Base-by-base conservation (phyloP, 2,329 filamentous ascomycete species). In the Knufia petricola region DNA sequence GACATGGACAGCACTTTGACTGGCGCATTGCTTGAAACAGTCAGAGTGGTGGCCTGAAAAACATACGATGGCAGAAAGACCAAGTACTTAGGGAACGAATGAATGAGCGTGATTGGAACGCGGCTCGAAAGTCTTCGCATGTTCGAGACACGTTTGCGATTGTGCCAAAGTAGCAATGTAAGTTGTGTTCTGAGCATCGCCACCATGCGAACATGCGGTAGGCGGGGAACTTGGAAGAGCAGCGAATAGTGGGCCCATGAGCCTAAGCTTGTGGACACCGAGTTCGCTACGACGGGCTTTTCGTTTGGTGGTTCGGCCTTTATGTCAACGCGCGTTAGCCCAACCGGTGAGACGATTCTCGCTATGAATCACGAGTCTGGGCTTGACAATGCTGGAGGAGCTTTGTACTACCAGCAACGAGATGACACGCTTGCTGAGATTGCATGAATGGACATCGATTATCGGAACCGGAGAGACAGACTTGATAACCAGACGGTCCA, bases 1-100 rank as follows among this genome's bases (percentile, higher is more conserved):
- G n/a, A 40, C 4, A 40, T 4, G 37, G 17, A n/a, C 15, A 21
- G 19, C 10, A 40, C 17, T n/a, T n/a, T n/a, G n/a, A n/a, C n/a
- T n/a, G n/a, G 21, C 12, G 28, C 9, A 30, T 13, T 4, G 32
- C 44, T 47, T 24, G 17, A 47, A 39, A 30, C 13, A 15, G 44
- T 13, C 20, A 47, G 44, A 28, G 12, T 38, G 44, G 32, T 47
- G 44, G 44, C 44, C 44, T 39, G 44, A 47, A 39, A 28, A 28
- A 13, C 9, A 21, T 21, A 20, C 3, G 21, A 21, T 46, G 31
- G 23, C 9, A 46, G 17, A 4, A 15, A 13, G 10, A 8, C 7
- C 28, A 20, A 19, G 39, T 15, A 26, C 10, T 21, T n/a, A 8
- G 9, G 20, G 13, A 28, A 42, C 17, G 39, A 26, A 9, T 26